Conservation (phyloP, 805 yeast species). For the Priceomyces haplophilus region DNA sequence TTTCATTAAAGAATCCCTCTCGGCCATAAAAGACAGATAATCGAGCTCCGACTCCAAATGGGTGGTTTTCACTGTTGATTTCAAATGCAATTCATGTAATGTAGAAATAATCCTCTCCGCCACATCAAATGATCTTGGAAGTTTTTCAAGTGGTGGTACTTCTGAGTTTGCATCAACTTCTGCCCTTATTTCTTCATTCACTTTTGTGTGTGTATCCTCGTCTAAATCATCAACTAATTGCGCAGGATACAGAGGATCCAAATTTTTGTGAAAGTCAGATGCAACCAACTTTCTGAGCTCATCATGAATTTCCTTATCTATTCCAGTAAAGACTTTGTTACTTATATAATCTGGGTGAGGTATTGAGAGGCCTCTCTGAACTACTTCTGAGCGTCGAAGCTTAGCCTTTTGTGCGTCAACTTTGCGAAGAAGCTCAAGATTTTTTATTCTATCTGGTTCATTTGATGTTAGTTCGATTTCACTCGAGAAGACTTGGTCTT, state of each 20-base stretch:
- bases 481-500: neutral
- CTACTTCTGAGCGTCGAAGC: slow-evolving; percentile 44
- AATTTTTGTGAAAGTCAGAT: slow-evolving; percentile 39
- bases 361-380: slow-evolving; percentile 43
- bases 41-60: slow-evolving; percentile 3
- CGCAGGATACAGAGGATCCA: slow-evolving; percentile 17
- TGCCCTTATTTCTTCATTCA: slow-evolving; percentile 16
- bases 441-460: neutral
- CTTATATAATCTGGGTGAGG: slow-evolving; percentile 29
- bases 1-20: slow-evolving; percentile 6
- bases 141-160: slow-evolving; percentile 3
- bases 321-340: neutral
- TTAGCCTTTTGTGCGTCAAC: slow-evolving; percentile 27
- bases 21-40: slow-evolving; percentile 1
- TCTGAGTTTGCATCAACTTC: neutral
- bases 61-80: neutral
- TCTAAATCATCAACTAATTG: slow-evolving; percentile 28
- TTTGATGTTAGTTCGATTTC: neutral
- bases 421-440: slow-evolving; percentile 13
- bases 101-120: slow-evolving; percentile 15
- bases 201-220: slow-evolving; percentile 20
- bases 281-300: slow-evolving; percentile 37
- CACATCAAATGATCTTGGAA: slow-evolving; percentile 14
- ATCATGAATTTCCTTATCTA: slow-evolving; percentile 20
- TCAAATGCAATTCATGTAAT: slow-evolving; percentile 16